phyloP scores from a whole-genome alignment of 768 basidiomycete genomes.

The Hygrophorus pudorinus region DNA sequence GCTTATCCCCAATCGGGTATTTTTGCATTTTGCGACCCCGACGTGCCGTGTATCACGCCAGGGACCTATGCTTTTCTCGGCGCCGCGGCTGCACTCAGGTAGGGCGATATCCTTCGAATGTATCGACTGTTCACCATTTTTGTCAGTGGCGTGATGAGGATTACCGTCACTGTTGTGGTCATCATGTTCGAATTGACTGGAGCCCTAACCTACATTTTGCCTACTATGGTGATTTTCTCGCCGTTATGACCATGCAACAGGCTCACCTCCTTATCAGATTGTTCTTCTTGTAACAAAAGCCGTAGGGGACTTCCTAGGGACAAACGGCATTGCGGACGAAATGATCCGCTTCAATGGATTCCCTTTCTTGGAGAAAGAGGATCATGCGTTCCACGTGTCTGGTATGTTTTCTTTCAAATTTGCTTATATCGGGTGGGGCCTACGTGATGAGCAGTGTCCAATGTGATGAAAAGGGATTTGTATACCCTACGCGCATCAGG shows the following conservation, averaged over 20 bases:
- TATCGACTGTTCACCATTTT: constrained; percentile 3
- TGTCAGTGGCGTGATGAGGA: constrained; percentile 85
- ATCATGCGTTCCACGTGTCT: constrained; percentile 83
- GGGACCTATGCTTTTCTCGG: constrained; percentile 98
- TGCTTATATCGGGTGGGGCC: neutral
- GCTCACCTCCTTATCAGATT: constrained; percentile 46
- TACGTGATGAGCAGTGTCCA: constrained; percentile 47
- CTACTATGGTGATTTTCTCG: constrained; percentile 73
- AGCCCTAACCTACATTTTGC: constrained; percentile 91
- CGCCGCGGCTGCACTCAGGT: constrained; percentile 93
- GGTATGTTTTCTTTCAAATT: constrained; percentile 38
- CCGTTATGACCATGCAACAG: neutral
- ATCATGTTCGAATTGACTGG: constrained; percentile 99
- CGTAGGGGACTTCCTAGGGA: constrained; percentile 90
- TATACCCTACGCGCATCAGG: constrained; percentile 65
- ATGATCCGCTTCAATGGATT: constrained; percentile 96
- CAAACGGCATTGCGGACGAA: constrained; percentile 91
- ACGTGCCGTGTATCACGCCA: constrained; percentile 94
- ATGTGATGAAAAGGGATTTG: constrained; percentile 83
- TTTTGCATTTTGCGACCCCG: constrained; percentile 84
- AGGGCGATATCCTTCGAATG: constrained; percentile 9
- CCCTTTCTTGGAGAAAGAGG: constrained; percentile 94
- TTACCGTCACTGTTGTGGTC: constrained; percentile 96
- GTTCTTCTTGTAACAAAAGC: constrained; percentile 94
- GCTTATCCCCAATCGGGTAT: constrained; percentile 77